Percentiles rank a stretch among this genome's conserved stretches.
Evolutionary conservation across 2,329 filamentous ascomycete genomes (phyloP).

Genomic region (Aureobasidium lini): DNA sequence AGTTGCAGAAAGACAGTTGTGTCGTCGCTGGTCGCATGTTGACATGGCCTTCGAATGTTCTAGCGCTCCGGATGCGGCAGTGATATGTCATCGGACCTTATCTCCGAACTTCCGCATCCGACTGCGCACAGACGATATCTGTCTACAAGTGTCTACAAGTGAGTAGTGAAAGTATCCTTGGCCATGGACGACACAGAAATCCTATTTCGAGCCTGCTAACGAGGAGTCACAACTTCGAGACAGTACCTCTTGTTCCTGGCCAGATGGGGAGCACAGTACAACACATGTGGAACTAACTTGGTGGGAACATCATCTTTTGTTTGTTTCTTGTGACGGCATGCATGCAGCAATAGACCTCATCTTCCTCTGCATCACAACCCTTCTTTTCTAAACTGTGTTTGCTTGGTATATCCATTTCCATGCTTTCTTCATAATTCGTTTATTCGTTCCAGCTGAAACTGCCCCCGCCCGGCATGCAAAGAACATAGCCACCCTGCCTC

Average conservation of each 20-base stretch:
- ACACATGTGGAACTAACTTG: neutral
- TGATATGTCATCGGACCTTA: constrained; percentile 2
- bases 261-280: neutral
- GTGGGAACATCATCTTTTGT: neutral
- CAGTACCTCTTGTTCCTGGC: too few relatives aligned
- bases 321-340: neutral
- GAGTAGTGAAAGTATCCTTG: too few relatives aligned
- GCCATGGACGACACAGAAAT: too few relatives aligned
- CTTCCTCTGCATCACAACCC: too few relatives aligned
- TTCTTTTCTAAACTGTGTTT: neutral
- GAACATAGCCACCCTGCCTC: neutral
- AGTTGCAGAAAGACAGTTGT: neutral
- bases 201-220: too few relatives aligned
- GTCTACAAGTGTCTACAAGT: neutral
- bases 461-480: neutral
- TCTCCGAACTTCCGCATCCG: neutral
- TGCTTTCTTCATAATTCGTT: neutral
- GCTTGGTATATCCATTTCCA: neutral
- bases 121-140: neutral
- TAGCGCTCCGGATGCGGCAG: neutral
- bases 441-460: neutral
- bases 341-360: neutral
- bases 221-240: too few relatives aligned
- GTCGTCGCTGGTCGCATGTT: neutral
- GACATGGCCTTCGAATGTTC: neutral